Conservation (phyloP, 441 rosid genomes). For the Euphorbia celastroides region DNA sequence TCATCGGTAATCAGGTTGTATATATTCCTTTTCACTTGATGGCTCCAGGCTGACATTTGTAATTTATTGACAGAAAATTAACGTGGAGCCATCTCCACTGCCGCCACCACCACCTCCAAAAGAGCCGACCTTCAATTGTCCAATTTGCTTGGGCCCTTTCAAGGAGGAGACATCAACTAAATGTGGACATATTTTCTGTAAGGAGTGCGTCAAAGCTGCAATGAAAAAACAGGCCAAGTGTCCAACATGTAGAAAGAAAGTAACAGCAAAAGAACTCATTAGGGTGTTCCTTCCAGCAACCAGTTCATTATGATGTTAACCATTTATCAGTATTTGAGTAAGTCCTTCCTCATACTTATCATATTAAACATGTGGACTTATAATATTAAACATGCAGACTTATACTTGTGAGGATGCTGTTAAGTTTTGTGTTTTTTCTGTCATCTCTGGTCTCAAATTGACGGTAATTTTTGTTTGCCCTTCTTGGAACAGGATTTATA, state of each 20-base stretch:
- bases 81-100: constrained; percentile 13
- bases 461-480: neutral
- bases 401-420: neutral
- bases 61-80: constrained; percentile 37
- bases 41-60: constrained; percentile 1
- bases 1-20: neutral
- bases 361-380: neutral
- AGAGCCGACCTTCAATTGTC: constrained; percentile 76
- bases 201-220: constrained; percentile 62
- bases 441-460: neutral
- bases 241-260: constrained; percentile 81
- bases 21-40: neutral
- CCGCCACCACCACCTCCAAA: constrained; percentile 32
- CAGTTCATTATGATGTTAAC: constrained; percentile 32
- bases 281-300: constrained; percentile 85
- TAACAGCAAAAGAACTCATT: constrained; percentile 52
- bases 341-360: constrained; percentile 16
- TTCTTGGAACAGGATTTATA: constrained; percentile 21
- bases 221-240: constrained; percentile 56
- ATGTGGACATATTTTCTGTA: constrained; percentile 97
- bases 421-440: neutral
- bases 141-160: constrained; percentile 78
- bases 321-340: constrained; percentile 25
- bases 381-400: neutral
- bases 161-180: constrained; percentile 74